Evolutionary conservation across 176 grass and related monocot species (phyloP).

Genomic region (Poa annua): DNA sequence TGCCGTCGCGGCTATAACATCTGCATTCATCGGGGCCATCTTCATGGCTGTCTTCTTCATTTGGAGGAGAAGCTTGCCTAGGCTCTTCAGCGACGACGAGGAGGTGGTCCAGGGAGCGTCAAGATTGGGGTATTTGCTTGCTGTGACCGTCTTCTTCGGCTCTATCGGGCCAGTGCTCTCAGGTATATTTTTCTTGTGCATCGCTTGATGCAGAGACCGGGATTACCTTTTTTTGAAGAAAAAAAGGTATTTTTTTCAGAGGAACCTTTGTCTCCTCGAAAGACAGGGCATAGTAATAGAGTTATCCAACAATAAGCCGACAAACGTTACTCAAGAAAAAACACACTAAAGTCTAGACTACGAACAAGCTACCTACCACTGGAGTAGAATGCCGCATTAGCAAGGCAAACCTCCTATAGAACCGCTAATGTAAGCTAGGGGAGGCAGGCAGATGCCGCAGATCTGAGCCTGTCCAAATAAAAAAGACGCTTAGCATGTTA

Average conservation of each 20-base stretch:
- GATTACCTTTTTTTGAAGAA: too few species aligned
- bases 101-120: conserved; percentile 56
- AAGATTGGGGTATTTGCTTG: conserved; percentile 64
- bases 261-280: not conserved
- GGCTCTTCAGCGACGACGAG: conserved; percentile 56
- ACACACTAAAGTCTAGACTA: too few species aligned
- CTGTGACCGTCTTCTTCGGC: conserved; percentile 60
- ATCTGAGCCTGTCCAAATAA: too few species aligned
- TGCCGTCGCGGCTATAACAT: conserved; percentile 52
- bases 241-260: too few species aligned
- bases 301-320: too few species aligned
- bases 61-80: conserved; percentile 57
- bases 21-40: conserved; percentile 51
- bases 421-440: too few species aligned
- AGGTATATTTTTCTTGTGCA: conserved; percentile 41
- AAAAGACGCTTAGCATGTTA: not conserved
- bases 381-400: too few species aligned
- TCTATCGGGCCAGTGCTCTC: conserved; percentile 79
- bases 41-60: conserved; percentile 61
- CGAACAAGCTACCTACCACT: too few species aligned
- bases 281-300: not conserved
- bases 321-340: too few species aligned
- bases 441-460: too few species aligned
- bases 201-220: too few species aligned
- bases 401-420: too few species aligned